Conservation (phyloP, 345 rosid genomes). For the Syzygium oleosum region DNA sequence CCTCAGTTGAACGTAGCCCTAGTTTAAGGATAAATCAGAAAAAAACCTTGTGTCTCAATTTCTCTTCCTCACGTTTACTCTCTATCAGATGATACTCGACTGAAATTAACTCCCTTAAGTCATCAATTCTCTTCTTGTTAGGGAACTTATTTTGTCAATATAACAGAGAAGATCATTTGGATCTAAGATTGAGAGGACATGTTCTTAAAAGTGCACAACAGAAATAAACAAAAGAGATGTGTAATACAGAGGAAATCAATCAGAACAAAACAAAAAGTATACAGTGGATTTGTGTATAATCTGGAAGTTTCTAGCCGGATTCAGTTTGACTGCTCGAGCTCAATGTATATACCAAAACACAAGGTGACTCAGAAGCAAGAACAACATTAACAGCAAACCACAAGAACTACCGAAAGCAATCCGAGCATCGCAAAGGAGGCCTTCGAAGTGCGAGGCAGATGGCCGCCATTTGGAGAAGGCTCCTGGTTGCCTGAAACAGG, state of each 20-base stretch:
- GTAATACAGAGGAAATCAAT: not conserved
- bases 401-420: slow-evolving; percentile 6
- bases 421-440: not conserved
- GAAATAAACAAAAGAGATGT: not conserved
- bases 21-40: too few species aligned
- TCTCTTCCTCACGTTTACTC: too few species aligned
- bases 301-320: not conserved
- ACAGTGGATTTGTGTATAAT: not conserved
- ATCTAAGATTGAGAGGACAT: not conserved
- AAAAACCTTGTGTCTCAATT: too few species aligned
- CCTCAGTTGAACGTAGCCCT: too few species aligned
- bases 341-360: not conserved
- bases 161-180: not conserved
- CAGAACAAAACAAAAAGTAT: not conserved
- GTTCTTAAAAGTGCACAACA: not conserved
- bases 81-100: not conserved
- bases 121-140: not conserved
- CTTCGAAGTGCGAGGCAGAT: not conserved
- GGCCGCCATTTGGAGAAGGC: slow-evolving; percentile 29
- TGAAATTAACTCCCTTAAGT: not conserved
- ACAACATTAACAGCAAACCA: not conserved
- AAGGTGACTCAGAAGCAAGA: not conserved
- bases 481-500: slow-evolving; percentile 41
- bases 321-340: not conserved
- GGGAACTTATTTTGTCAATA: not conserved